Percentiles rank a stretch among this genome's conserved stretches.
phyloP scores from a whole-genome alignment of 2,329 filamentous ascomycete genomes.

The Neofusicoccum kwambonambiense region DNA sequence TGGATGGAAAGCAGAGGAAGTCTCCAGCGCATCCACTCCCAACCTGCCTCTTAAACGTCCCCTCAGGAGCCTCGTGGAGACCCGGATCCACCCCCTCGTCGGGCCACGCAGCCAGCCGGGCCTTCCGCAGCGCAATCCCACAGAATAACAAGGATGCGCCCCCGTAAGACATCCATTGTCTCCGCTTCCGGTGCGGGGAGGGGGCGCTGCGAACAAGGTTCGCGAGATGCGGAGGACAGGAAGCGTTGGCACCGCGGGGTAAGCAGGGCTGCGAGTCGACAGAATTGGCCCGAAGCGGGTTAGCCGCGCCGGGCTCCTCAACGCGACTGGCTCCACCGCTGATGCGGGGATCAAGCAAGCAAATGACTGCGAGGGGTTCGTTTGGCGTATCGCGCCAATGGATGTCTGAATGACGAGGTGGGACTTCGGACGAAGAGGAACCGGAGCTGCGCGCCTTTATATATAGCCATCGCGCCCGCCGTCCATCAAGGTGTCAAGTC shows the following conservation, averaged over 20 bases:
- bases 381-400: constrained; percentile 3
- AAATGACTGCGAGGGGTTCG: not conserved
- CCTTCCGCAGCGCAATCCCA: not conserved
- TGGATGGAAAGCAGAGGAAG: no score
- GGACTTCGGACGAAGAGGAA: not conserved
- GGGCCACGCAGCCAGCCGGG: not conserved
- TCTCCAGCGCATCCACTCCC: no score
- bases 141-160: no score
- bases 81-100: not conserved
- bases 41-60: no score
- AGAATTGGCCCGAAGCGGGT: not conserved
- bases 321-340: not conserved
- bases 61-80: not conserved
- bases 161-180: no score
- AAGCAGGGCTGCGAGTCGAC: not conserved
- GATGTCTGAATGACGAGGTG: not conserved
- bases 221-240: not conserved
- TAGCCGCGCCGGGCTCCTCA: not conserved
- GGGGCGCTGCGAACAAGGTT: no score
- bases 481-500: constrained; percentile 7
- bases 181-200: no score
- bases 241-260: constrained; percentile 1
- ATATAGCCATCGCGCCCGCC: not conserved
- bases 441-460: not conserved
- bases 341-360: not conserved